Conservation (phyloP, 306 rosid species). For the Quercus dentata region DNA sequence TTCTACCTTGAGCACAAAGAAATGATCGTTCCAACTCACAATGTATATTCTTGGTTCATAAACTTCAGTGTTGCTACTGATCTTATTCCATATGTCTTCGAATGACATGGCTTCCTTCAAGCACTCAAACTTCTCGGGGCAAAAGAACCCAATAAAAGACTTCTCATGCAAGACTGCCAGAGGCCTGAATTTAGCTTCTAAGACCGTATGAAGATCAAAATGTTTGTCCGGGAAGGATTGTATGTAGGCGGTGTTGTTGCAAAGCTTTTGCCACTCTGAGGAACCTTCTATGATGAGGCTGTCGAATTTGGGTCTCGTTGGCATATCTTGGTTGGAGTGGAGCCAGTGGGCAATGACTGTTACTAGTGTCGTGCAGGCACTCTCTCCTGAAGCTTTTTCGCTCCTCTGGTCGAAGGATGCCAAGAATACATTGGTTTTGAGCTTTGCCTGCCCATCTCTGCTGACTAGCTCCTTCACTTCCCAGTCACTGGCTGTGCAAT, state of each 20-base stretch:
- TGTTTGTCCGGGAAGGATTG: conserved; percentile 61
- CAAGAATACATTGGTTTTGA: conserved; percentile 55
- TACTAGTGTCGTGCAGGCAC: conserved; percentile 74
- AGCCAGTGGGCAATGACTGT: conserved; percentile 86
- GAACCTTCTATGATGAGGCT: conserved; percentile 69
- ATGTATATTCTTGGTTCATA: conserved; percentile 51
- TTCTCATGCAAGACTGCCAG: conserved; percentile 33
- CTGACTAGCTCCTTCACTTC: conserved; percentile 41
- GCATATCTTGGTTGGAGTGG: conserved; percentile 46
- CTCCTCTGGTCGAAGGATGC: conserved; percentile 81
- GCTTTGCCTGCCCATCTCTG: conserved; percentile 57
- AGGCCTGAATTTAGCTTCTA: conserved; percentile 60
- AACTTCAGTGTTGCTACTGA: conserved; percentile 18
- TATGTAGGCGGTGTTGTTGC: conserved; percentile 35
- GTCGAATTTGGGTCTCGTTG: conserved; percentile 50
- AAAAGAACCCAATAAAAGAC: conserved; percentile 71
- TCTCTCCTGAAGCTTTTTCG: conserved; percentile 54
- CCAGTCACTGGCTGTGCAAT: conserved; percentile 32
- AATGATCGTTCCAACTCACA: conserved; percentile 90
- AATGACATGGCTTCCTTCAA: conserved; percentile 74
- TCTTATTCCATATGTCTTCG: conserved; percentile 65
- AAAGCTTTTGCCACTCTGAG: conserved; percentile 59
- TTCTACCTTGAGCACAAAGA: conserved; percentile 69
- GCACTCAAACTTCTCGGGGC: conserved; percentile 64
- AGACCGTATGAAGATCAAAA: conserved; percentile 71